Percentiles rank a stretch among this genome's conserved stretches.
These are phyloP conservation scores for Suhomyces panamericanus DNA, from an alignment of 1,139 yeast genomes.

Conservation along the genomic window DNA sequence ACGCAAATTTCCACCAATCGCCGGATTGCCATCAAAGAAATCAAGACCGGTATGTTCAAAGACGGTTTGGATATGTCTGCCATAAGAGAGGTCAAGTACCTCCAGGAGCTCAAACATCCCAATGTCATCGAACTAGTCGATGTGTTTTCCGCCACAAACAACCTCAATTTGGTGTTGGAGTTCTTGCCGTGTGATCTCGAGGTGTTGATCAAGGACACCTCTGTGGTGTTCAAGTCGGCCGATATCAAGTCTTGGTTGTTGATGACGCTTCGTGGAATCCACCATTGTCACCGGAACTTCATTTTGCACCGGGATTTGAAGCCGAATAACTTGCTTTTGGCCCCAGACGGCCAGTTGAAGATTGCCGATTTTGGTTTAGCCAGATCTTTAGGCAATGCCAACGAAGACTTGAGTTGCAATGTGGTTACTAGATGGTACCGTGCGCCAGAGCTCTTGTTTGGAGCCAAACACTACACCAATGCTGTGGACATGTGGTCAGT, in stretches of 20 bases:
- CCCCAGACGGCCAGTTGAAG: slow-evolving; percentile 85
- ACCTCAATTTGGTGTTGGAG: slow-evolving; percentile 84
- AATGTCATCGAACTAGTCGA: slow-evolving; percentile 88
- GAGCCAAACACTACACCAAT: slow-evolving; percentile 83
- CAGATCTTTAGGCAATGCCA: slow-evolving; percentile 73
- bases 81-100: slow-evolving; percentile 86
- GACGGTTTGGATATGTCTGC: slow-evolving; percentile 99
- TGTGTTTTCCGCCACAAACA: slow-evolving; percentile 72
- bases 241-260: slow-evolving; percentile 92
- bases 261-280: slow-evolving; percentile 91
- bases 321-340: slow-evolving; percentile 77
- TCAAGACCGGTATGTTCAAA: slow-evolving; percentile 90
- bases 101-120: slow-evolving; percentile 80
- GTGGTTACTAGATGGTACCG: slow-evolving; percentile 98
- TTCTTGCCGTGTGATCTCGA: slow-evolving; percentile 91
- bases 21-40: slow-evolving; percentile 88
- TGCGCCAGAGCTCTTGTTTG: slow-evolving; percentile 89
- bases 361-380: slow-evolving; percentile 98
- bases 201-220: slow-evolving; percentile 78
- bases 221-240: slow-evolving; percentile 75
- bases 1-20: slow-evolving; percentile 56
- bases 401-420: slow-evolving; percentile 81
- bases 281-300: slow-evolving; percentile 90
- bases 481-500: slow-evolving; percentile 95
- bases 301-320: slow-evolving; percentile 88